A percentile compares a stretch with the other conserved stretches of the same genome.
phyloP scores from a whole-genome alignment of 192 early-diverging fungal species.

The Dissophora ornata region DNA sequence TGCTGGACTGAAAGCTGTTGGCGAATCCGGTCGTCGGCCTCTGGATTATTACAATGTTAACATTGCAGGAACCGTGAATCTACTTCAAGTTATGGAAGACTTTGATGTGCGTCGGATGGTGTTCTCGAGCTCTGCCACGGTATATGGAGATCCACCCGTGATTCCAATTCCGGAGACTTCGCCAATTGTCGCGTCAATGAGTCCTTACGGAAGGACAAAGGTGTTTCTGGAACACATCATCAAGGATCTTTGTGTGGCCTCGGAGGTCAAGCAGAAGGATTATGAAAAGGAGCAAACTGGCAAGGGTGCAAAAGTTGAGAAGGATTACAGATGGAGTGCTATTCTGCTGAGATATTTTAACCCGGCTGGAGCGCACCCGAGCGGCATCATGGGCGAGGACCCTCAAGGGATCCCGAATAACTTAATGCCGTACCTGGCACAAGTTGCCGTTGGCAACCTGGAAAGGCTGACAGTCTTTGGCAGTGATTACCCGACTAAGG shows the following conservation, averaged over 20 bases:
- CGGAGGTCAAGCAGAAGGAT: constrained; percentile 28
- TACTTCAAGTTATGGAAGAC: constrained; percentile 87
- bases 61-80: constrained; percentile 85
- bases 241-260: constrained; percentile 73
- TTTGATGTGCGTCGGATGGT: constrained; percentile 89
- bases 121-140: constrained; percentile 93
- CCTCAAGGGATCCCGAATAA: constrained; percentile 88
- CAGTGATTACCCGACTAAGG: constrained; percentile 89
- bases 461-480: constrained; percentile 91
- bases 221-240: constrained; percentile 90
- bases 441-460: constrained; percentile 87
- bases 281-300: constrained; percentile 22
- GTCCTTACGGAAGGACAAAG: constrained; percentile 97
- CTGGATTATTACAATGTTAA: constrained; percentile 96
- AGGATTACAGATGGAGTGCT: constrained; percentile 70
- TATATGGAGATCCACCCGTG: constrained; percentile 84
- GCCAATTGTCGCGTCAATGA: constrained; percentile 77
- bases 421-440: constrained; percentile 89
- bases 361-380: constrained; percentile 90
- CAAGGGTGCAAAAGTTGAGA: constrained; percentile 6
- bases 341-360: constrained; percentile 89
- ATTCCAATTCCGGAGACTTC: constrained; percentile 80
- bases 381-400: constrained; percentile 94
- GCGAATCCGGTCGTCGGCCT: constrained; percentile 82
- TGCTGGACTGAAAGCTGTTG: constrained; percentile 89